phyloP scores from a whole-genome alignment of 768 basidiomycete genomes.

The Daedaleopsis nitida region DNA sequence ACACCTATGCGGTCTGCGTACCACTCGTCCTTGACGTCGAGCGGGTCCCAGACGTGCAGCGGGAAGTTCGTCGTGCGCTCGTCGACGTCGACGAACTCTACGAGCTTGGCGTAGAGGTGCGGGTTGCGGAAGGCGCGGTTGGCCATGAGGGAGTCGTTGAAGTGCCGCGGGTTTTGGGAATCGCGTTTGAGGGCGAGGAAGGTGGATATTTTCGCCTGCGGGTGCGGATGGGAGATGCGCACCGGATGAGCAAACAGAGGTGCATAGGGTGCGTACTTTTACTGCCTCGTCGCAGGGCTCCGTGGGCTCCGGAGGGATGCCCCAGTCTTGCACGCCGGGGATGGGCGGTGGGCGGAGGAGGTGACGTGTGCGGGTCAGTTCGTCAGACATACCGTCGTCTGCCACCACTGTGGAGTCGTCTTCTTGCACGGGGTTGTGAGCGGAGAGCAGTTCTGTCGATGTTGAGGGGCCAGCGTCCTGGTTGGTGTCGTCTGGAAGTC shows the following conservation, averaged over 20 bases:
- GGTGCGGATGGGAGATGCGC: background rate
- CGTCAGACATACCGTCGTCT: conserved; percentile 28
- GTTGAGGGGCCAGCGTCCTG: conserved; percentile 16
- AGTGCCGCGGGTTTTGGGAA: conserved; percentile 71
- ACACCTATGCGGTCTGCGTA: conserved; percentile 80
- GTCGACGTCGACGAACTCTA: conserved; percentile 91
- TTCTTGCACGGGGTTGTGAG: background rate
- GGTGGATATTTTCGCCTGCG: conserved; percentile 76
- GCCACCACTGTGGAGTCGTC: background rate
- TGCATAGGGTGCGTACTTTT: conserved; percentile 44
- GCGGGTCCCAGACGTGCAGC: conserved; percentile 70
- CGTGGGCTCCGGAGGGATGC: conserved; percentile 63
- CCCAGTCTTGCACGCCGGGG: conserved; percentile 70
- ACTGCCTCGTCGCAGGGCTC: conserved; percentile 63
- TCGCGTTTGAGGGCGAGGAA: conserved; percentile 76
- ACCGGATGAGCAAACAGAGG: background rate
- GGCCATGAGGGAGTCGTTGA: conserved; percentile 94
- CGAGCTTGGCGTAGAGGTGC: conserved; percentile 92
- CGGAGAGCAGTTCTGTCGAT: background rate
- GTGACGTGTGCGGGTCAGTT: conserved; percentile 53
- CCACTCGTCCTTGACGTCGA: conserved; percentile 66
- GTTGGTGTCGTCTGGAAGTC: conserved; percentile 46
- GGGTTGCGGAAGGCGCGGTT: conserved; percentile 95
- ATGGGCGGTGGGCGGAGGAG: conserved; percentile 66
- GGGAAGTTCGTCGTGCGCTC: conserved; percentile 88